Conservation (phyloP, 139 green algal genomes). For the Coccomyxa sp. region DNA sequence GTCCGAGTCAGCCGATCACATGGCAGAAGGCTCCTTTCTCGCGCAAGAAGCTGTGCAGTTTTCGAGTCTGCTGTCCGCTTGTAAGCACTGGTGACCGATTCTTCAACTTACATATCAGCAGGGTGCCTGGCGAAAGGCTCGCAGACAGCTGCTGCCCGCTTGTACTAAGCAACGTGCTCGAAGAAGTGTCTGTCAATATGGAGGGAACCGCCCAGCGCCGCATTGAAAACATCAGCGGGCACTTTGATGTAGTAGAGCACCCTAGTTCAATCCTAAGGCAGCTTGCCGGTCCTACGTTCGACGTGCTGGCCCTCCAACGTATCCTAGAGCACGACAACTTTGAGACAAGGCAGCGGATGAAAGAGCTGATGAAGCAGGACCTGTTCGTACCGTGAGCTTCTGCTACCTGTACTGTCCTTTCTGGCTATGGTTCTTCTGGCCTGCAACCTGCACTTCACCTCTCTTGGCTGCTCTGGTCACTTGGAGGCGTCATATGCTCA, state of each 20-base stretch:
- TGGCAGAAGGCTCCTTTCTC: too few relatives aligned
- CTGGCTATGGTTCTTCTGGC: too few relatives aligned
- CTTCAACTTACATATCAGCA: too few relatives aligned
- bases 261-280: not conserved
- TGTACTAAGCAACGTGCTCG: too few relatives aligned
- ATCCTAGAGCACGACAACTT: conserved; percentile 84
- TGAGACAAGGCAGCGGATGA: conserved; percentile 55
- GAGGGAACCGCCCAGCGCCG: not conserved
- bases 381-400: conserved; percentile 62
- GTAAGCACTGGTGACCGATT: too few relatives aligned
- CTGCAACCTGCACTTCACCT: not conserved
- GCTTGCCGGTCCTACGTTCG: not conserved
- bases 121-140: too few relatives aligned
- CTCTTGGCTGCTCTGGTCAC: not conserved
- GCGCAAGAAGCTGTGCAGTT: too few relatives aligned
- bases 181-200: too few relatives aligned
- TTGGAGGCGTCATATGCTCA: not conserved
- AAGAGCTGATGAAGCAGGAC: conserved; percentile 68
- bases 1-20: too few relatives aligned
- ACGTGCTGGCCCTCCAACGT: conserved; percentile 38
- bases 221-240: not conserved
- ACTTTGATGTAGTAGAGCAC: not conserved
- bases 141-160: too few relatives aligned
- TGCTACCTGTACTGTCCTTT: not conserved
- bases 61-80: too few relatives aligned